Conservation (phyloP, 495 filamentous ascomycete genomes). For the Aspergillus avenaceus region DNA sequence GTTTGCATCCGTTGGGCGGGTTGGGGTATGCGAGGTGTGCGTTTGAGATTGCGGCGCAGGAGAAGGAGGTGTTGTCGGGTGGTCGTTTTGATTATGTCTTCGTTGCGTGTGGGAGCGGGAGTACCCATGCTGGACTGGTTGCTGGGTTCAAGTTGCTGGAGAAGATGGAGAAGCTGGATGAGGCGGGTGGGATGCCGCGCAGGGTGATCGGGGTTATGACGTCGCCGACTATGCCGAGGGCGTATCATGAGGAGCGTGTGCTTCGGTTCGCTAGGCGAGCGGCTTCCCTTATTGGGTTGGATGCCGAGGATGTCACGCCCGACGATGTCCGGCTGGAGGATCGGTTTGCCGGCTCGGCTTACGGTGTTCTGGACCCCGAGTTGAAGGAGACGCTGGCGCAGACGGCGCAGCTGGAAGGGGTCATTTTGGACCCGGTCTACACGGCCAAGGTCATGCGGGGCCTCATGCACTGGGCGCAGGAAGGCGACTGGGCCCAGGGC, state of each 20-base stretch:
- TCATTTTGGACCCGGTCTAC: slow-evolving; percentile 38
- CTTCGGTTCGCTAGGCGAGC: slow-evolving; percentile 29
- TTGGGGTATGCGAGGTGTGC: slow-evolving; percentile 36
- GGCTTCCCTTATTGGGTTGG: slow-evolving; percentile 24
- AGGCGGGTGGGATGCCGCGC: neutral
- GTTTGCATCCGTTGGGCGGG: slow-evolving; percentile 35
- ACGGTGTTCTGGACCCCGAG: slow-evolving; percentile 29
- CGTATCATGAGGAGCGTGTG: slow-evolving; percentile 29
- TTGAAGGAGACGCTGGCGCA: slow-evolving; percentile 16
- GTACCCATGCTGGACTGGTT: slow-evolving; percentile 34
- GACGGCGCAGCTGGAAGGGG: slow-evolving; percentile 26
- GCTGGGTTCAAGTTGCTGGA: slow-evolving; percentile 36
- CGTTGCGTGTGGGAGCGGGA: slow-evolving; percentile 38
- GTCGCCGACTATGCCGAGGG: slow-evolving; percentile 27
- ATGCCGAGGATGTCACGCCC: slow-evolving; percentile 21
- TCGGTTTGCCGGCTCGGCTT: slow-evolving; percentile 30
- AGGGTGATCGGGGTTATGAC: slow-evolving; percentile 32
- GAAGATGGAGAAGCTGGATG: slow-evolving; percentile 9
- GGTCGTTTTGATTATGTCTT: slow-evolving; percentile 35
- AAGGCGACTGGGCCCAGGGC: slow-evolving; percentile 11
- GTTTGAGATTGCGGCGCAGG: slow-evolving; percentile 36
- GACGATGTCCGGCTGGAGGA: slow-evolving; percentile 34
- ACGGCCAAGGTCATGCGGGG: slow-evolving; percentile 32
- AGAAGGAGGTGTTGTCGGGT: slow-evolving; percentile 16
- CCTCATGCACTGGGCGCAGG: slow-evolving; percentile 26